Conservation (phyloP, 2,329 filamentous ascomycete genomes). For the Fusarium sp. region DNA sequence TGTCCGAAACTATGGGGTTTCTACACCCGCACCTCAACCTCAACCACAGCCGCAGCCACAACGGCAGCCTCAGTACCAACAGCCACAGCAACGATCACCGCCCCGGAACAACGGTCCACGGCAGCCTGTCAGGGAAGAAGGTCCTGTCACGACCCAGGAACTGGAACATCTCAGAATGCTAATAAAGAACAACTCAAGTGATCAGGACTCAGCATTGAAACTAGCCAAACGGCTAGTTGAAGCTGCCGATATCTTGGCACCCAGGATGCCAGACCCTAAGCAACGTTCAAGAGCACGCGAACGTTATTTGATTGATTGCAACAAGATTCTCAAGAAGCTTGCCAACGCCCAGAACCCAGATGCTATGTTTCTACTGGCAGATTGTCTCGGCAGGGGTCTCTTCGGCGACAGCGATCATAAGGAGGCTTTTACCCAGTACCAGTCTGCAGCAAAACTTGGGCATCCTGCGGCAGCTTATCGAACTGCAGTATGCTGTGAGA, state of each 20-base stretch:
- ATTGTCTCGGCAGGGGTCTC: conserved; percentile 85
- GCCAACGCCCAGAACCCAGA: conserved; percentile 79
- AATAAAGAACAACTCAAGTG: conserved; percentile 78
- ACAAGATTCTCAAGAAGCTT: conserved; percentile 93
- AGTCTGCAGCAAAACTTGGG: conserved; percentile 90
- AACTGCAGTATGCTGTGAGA: conserved; percentile 96
- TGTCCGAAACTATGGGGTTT: conserved; percentile 67
- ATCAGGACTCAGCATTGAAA: conserved; percentile 77
- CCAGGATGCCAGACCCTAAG: conserved; percentile 74
- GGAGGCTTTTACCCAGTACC: conserved; percentile 93
- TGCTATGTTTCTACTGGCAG: conserved; percentile 94
- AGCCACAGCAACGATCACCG: conserved; percentile 53
- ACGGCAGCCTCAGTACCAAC: conserved; percentile 50
- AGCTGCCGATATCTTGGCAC: conserved; percentile 81
- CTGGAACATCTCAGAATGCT: conserved; percentile 79
- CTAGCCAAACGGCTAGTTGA: conserved; percentile 89
- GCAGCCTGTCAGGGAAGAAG: conserved; percentile 50
- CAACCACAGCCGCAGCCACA: conserved; percentile 37
- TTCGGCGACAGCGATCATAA: conserved; percentile 88
- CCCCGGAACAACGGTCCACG: conserved; percentile 40
- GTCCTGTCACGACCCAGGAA: conserved; percentile 80
- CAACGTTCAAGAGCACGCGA: conserved; percentile 82
- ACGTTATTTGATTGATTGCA: conserved; percentile 84
- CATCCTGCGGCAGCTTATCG: conserved; percentile 91
- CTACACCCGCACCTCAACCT: conserved; percentile 54